Conservation (phyloP, 2,329 filamentous ascomycete species). For the Nemania sp. region DNA sequence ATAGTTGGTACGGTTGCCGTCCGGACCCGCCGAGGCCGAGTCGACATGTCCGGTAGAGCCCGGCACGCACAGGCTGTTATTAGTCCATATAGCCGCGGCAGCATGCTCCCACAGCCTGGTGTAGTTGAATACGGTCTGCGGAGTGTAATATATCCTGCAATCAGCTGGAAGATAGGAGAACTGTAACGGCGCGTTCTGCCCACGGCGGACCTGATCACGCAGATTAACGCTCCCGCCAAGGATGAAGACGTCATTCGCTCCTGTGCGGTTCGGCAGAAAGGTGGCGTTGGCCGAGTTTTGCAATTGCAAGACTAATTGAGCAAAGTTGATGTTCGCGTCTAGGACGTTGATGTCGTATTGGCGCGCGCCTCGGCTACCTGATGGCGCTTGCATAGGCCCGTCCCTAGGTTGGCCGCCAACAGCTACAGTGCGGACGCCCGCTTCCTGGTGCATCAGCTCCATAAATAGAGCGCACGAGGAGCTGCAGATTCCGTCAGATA, state of each 20-base stretch:
- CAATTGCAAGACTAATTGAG: background rate
- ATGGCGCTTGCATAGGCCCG: slow-evolving; percentile 67
- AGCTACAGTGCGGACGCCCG: slow-evolving; percentile 51
- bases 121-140: slow-evolving; percentile 20
- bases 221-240: slow-evolving; percentile 42
- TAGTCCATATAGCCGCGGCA: slow-evolving; percentile 9
- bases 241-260: slow-evolving; percentile 35
- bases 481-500: slow-evolving; percentile 49
- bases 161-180: slow-evolving; percentile 61
- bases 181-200: slow-evolving; percentile 60
- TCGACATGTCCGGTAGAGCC: slow-evolving; percentile 6
- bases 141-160: slow-evolving; percentile 19
- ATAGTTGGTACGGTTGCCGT: background rate
- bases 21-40: background rate
- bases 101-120: slow-evolving; percentile 7
- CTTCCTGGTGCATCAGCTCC: slow-evolving; percentile 49
- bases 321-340: slow-evolving; percentile 10
- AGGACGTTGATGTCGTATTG: slow-evolving; percentile 37
- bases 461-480: slow-evolving; percentile 50
- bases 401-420: slow-evolving; percentile 66
- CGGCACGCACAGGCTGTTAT: slow-evolving; percentile 8
- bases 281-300: slow-evolving; percentile 16
- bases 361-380: slow-evolving; percentile 68
- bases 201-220: slow-evolving; percentile 43
- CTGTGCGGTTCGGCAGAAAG: slow-evolving; percentile 32